A percentile compares a stretch with the other conserved stretches of the same genome.
phyloP scores from a whole-genome alignment of 2,329 filamentous ascomycete genomes.

The Xylariaceae sp. region DNA sequence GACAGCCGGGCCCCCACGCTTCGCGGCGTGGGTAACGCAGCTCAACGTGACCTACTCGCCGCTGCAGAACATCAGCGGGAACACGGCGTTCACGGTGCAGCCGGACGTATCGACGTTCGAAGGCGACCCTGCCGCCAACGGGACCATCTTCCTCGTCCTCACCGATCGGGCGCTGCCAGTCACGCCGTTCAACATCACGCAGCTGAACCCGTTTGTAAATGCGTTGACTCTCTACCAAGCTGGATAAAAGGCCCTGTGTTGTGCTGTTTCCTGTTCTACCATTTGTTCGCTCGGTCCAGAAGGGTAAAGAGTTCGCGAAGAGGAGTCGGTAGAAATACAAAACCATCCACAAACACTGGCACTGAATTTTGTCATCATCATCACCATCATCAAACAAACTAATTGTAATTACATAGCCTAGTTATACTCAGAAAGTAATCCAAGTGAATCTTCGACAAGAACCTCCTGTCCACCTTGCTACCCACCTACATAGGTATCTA shows the following conservation, averaged over 20 bases:
- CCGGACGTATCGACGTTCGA: slow-evolving; percentile 63
- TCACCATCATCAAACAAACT: too few species aligned
- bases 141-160: slow-evolving; percentile 72
- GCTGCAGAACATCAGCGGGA: slow-evolving; percentile 48
- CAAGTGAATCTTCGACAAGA: too few species aligned
- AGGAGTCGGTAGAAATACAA: too few species aligned
- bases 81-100: slow-evolving; percentile 63
- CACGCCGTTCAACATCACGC: slow-evolving; percentile 69
- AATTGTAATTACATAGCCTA: too few species aligned
- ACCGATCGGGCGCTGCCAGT: slow-evolving; percentile 63
- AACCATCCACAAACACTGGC: too few species aligned
- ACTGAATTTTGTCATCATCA: too few species aligned
- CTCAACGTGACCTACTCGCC: slow-evolving; percentile 67
- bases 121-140: slow-evolving; percentile 65
- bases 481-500: too few species aligned
- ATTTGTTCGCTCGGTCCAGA: too few species aligned
- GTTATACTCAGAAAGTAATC: too few species aligned
- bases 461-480: too few species aligned
- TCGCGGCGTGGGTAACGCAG: slow-evolving; percentile 71
- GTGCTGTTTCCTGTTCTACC: background rate
- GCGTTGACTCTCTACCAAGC: slow-evolving; percentile 73
- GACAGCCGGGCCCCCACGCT: slow-evolving; percentile 54
- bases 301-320: too few species aligned
- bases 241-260: slow-evolving; percentile 48
- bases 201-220: slow-evolving; percentile 70